phyloP scores from a whole-genome alignment of 1,284 basidiomycete species.

The Cryptococcus sp. region DNA sequence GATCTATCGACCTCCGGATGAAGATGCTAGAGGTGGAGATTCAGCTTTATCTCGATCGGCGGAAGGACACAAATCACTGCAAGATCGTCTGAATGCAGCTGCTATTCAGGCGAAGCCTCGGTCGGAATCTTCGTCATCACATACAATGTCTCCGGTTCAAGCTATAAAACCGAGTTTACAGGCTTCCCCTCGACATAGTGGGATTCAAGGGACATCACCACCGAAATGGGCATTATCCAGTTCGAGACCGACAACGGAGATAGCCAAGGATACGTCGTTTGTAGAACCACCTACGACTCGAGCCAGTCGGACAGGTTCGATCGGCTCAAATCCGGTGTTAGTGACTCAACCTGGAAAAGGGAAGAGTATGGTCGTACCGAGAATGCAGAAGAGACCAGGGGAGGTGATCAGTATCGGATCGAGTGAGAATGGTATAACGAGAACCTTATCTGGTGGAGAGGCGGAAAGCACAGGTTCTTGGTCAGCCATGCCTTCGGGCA shows the following conservation, averaged over 20 bases:
- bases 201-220: too few species aligned
- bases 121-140: too few species aligned
- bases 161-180: too few species aligned
- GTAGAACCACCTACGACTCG: too few species aligned
- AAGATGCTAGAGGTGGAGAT: neutral
- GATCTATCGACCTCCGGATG: conserved; percentile 31
- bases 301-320: too few species aligned
- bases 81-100: conserved; percentile 38
- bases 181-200: too few species aligned
- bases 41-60: neutral
- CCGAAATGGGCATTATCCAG: neutral
- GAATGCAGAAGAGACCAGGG: conserved; percentile 40
- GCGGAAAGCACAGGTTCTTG: too few species aligned
- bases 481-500: too few species aligned
- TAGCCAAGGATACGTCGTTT: neutral
- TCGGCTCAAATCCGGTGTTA: neutral
- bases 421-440: conserved; percentile 7
- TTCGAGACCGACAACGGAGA: neutral
- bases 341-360: conserved; percentile 24
- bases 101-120: conserved; percentile 9
- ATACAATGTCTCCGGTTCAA: too few species aligned
- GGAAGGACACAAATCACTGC: conserved; percentile 14
- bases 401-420: conserved; percentile 33
- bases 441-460: conserved; percentile 8
- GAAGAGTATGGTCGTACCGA: conserved; percentile 39